Evolutionary conservation across 1,284 basidiomycete species (phyloP), one percentile per base, ranked within the genome.

Genomic region (Naganishia sp.): DNA sequence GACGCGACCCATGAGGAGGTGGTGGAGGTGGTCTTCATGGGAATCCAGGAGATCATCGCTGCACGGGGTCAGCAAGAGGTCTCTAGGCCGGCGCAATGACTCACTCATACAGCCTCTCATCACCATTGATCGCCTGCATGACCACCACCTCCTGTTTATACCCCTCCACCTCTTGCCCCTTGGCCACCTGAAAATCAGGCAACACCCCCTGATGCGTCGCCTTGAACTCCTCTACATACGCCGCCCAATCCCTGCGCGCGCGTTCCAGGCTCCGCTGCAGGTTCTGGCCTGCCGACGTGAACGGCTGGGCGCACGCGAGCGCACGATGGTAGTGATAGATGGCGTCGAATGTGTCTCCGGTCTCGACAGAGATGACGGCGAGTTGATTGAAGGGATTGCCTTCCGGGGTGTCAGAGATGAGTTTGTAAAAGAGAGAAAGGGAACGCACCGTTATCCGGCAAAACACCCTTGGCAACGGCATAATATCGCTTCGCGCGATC

Each of bases 361-460:
- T 83, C 77, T 94, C 94, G 25, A 88, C 87, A 1, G 92, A 86
- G 33, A 99, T 84, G 55, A 98, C 94, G 0, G 94, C 95, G 33
- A 99, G 86, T 79, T 98, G 94, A 76, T 98, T 95, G 48, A 89
- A 95, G 1, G 95, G 87, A 73, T 95, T 94, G 11, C 92, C 91
- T 82, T 69, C 64, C 86, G 84, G 15, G 49, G 4, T 3, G 44
- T 23, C 45, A 46, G 23, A 18, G 15, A 15, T 46, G 18, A 18
- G 23, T 15, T 9, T 43, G 43, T 7, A 11, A n/a, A 21, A 33
- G 3, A n/a, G 10, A n/a, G 28, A 28, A 28, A 28, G 28, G 28
- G 28, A 28, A 72, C 79, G 66, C 33, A 82, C 83, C 83, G 67
- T 83, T 81, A 65, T 88, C 84, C 0, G 94, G 93, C n/a, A 89